Percentiles rank a stretch among this genome's conserved stretches.
phyloP scores from a whole-genome alignment of 169 alveolate genomes.

The Cyclospora cayetanensis region DNA sequence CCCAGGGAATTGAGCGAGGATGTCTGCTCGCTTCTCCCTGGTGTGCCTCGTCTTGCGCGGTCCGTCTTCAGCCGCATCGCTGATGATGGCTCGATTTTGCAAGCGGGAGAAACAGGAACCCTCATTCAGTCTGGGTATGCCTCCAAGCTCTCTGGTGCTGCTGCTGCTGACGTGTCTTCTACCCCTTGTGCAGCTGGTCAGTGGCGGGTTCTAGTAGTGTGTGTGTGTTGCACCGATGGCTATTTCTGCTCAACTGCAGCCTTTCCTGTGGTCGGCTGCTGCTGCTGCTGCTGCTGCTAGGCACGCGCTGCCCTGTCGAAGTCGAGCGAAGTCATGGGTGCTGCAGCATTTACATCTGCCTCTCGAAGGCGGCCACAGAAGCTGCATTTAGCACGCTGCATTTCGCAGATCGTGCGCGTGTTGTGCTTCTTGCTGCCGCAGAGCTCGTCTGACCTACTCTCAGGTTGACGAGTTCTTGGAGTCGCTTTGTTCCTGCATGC shows the following conservation, averaged over 20 bases:
- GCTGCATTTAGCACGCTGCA: background rate
- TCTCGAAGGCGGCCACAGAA: background rate
- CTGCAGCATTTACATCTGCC: background rate
- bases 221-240: background rate
- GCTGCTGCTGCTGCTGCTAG: background rate
- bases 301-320: background rate
- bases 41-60: slow-evolving; percentile 18
- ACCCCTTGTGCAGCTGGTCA: background rate
- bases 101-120: slow-evolving; percentile 23
- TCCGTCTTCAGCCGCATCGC: slow-evolving; percentile 46
- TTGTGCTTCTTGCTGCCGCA: slow-evolving; percentile 1
- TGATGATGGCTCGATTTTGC: background rate
- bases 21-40: slow-evolving; percentile 65
- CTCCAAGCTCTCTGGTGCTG: background rate
- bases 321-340: too few species aligned
- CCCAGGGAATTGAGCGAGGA: slow-evolving; percentile 69
- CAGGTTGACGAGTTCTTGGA: slow-evolving; percentile 60
- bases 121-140: slow-evolving; percentile 59
- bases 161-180: background rate
- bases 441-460: slow-evolving; percentile 59
- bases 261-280: background rate
- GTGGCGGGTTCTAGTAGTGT: background rate
- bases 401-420: background rate
- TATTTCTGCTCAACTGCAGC: slow-evolving; percentile 9
- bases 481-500: slow-evolving; percentile 32